Base-by-base conservation (phyloP, 345 rosid genomes). In the Aquilaria malaccensis region DNA sequence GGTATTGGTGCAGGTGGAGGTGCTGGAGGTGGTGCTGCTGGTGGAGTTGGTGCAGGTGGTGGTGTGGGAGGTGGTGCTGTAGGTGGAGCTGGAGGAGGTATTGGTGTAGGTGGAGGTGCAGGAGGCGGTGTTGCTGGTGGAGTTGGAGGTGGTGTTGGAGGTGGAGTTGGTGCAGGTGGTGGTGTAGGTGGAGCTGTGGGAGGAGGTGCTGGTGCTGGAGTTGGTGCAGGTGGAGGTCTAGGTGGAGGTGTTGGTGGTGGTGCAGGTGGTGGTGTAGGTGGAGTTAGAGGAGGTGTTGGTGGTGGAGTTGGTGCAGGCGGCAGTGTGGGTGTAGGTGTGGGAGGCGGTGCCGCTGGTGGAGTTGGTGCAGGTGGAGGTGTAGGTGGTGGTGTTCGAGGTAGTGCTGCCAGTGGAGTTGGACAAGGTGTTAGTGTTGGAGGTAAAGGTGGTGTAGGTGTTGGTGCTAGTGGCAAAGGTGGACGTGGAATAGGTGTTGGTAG, bases 121-220 rank as follows among this genome's bases (percentile, higher is more conserved):
- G 73, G 58, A 3, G 66, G 2, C 1, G 69, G 69, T 2, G 67
- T n/a, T n/a, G 70, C 65, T 2, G 56, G 49, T 1, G 68, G 68
- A 9, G 74, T 50, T 13, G 71, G 67, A 3, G 63, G 14, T 0
- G 78, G 68, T 5, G 66, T 57, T 0, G 61, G 11, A 2, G 53
- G 55, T 0, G 60, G 12, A 9, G 69, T 71, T 0, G 51, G 51
- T 3, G 63, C 52, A 0, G 50, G 4, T 0, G 58, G 61, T 0
- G 58, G 49, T 0, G 72, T 69, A 3, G 66, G 31, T 0, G 68
- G 72, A 0, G 57, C 49, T 2, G 71, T 45, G 0, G 50, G 14
- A 3, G 72, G 69, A 1, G 69, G 45, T 0, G 66, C 30, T 2
- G 52, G 61, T 0, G 60, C 53, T 52, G 71, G 71, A 2, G 60